A percentile compares a stretch with the other conserved stretches of the same genome.
These are phyloP conservation scores for Vanrija pseudolonga DNA, from an alignment of 1,284 basidiomycete genomes.

Conservation along the genomic window DNA sequence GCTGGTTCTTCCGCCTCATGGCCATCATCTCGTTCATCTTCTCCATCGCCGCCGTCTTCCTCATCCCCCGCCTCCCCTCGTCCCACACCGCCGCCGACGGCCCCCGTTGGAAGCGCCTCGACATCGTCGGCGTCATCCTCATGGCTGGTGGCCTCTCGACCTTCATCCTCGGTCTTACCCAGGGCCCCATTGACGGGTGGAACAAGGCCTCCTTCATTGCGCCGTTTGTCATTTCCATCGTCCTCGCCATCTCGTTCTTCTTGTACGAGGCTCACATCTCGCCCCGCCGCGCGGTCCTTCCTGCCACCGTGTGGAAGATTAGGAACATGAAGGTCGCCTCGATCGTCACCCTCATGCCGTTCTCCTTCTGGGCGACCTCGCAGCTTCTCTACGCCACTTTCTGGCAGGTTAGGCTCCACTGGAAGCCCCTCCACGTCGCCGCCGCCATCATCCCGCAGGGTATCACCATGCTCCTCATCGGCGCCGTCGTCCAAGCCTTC, in stretches of 20 bases:
- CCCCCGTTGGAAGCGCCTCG: slow-evolving; percentile 22
- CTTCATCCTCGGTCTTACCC: slow-evolving; percentile 23
- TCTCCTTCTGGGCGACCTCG: slow-evolving; percentile 35
- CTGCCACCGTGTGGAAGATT: slow-evolving; percentile 32
- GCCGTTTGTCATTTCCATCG: slow-evolving; percentile 37
- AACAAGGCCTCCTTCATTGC: slow-evolving; percentile 21
- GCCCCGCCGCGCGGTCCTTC: slow-evolving; percentile 29
- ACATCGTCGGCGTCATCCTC: slow-evolving; percentile 22
- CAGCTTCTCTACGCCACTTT: slow-evolving; percentile 34
- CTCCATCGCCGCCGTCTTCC: slow-evolving; percentile 22
- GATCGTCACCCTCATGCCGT: slow-evolving; percentile 24
- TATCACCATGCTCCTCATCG: slow-evolving; percentile 28
- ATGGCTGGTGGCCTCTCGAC: slow-evolving; percentile 17
- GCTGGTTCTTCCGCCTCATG: slow-evolving; percentile 45
- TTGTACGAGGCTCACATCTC: slow-evolving; percentile 35
- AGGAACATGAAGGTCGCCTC: slow-evolving; percentile 33
- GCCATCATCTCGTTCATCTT: slow-evolving; percentile 26
- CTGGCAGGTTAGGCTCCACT: slow-evolving; percentile 22
- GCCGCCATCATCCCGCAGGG: slow-evolving; percentile 42
- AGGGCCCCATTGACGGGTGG: slow-evolving; percentile 28
- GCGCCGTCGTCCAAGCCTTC: slow-evolving; percentile 23
- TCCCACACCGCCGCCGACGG: slow-evolving; percentile 13
- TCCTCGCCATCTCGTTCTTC: slow-evolving; percentile 38
- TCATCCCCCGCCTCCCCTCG: slow-evolving; percentile 33
- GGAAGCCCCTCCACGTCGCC: slow-evolving; percentile 31